Conservation (phyloP, 106 monocot species). For the Dendrobium huoshanense region DNA sequence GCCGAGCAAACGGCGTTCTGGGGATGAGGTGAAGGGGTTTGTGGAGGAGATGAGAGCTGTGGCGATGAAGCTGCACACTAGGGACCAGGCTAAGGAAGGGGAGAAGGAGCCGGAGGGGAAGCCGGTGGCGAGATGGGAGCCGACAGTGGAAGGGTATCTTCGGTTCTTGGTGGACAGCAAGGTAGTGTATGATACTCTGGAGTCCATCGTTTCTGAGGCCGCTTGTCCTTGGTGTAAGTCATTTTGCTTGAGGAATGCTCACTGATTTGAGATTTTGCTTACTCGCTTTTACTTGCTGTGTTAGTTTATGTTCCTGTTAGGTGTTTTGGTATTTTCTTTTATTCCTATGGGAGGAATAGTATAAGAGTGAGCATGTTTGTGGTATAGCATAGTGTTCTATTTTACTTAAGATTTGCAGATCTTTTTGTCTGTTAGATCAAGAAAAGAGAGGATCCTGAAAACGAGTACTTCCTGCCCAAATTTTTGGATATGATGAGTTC, state of each 20-base stretch:
- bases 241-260: neutral
- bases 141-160: constrained; percentile 54
- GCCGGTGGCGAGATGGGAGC: constrained; percentile 63
- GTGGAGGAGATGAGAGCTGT: constrained; percentile 68
- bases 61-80: constrained; percentile 70
- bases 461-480: too few relatives aligned
- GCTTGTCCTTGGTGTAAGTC: constrained; percentile 55
- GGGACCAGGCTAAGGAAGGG: constrained; percentile 67
- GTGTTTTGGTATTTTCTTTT: too few relatives aligned
- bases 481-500: too few relatives aligned
- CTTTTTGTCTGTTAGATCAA: too few relatives aligned
- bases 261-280: neutral
- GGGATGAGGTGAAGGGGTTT: constrained; percentile 36
- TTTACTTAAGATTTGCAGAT: too few relatives aligned
- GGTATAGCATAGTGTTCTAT: too few relatives aligned
- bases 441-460: too few relatives aligned
- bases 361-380: too few relatives aligned
- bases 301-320: neutral
- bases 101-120: constrained; percentile 43
- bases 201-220: constrained; percentile 45
- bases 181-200: constrained; percentile 64
- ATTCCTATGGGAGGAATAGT: too few relatives aligned
- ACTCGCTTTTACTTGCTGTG: neutral
- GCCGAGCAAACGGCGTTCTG: constrained; percentile 22
- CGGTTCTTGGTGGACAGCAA: constrained; percentile 69